Evolutionary conservation across 805 yeast species (phyloP), one percentile per base, ranked within the genome.

Genomic region (Myxozyma vanderwaltii): DNA sequence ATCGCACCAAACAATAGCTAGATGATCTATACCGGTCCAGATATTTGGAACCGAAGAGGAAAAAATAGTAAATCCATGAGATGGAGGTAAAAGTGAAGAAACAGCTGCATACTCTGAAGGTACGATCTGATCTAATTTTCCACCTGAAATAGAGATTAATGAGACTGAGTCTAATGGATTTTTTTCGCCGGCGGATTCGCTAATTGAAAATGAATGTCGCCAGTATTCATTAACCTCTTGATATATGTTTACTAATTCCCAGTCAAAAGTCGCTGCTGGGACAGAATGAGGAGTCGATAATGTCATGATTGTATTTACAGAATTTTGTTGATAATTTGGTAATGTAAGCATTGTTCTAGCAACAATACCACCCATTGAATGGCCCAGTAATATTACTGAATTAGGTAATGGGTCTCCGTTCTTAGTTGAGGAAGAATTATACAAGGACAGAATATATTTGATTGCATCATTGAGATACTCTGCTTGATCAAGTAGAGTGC

Each of bases 291-390:
- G 99, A 0, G 97, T 83, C 0, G 97, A 86, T 38, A 92, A 75
- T 0, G 98, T 91, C 23, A 91, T 65, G 15, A 92, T 86, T 0
- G 97, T 86, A 69, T 89, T 91, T 21, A 94, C 84, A 0, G 96
- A 86, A 23, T 80, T 82, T 3, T 81, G 81, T 0, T 77, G 68
- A 70, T 89, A 91, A 69, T 90, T 91, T 0, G 90, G 87, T 54
- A 92, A 74, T 0, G 95, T 84, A 5, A 89, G 79, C 83, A 91
- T 83, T 0, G 89, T 85, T 59, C 98, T 79, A 2, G 96, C 88
- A 0, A 94, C 98, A 17, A 92, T 82, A 2, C 99, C 99, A 43
- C 99, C 99, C 99, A 92, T 92, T 0, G 98, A 92, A 75, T 92
- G 99, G 1, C 90, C 97, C 0, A 92, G 65, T 0, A 92, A 70